Evolutionary conservation across 768 basidiomycete genomes (phyloP).

Genomic region (Tricholoma hemisulphureum): DNA sequence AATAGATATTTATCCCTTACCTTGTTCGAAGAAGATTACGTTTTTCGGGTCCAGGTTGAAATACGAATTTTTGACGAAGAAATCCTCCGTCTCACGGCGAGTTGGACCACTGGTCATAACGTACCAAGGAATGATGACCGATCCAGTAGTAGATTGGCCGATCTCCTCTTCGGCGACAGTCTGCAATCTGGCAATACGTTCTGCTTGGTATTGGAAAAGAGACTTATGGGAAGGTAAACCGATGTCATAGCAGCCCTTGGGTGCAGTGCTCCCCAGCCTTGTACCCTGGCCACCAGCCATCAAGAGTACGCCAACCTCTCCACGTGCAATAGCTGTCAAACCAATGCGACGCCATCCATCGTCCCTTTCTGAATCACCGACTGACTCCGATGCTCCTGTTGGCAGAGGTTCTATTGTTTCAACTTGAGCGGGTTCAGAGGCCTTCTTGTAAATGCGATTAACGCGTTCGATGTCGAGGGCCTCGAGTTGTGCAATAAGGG

Average conservation of each 20-base stretch:
- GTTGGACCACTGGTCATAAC: conserved; percentile 99
- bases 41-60: conserved; percentile 82
- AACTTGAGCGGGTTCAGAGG: conserved; percentile 55
- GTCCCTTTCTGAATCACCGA: conserved; percentile 53
- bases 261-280: conserved; percentile 84
- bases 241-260: conserved; percentile 99
- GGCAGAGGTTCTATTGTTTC: conserved; percentile 82
- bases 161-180: conserved; percentile 61
- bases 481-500: conserved; percentile 70
- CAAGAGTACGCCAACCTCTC: conserved; percentile 90
- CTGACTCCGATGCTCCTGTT: conserved; percentile 66
- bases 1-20: conserved; percentile 39
- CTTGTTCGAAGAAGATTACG: conserved; percentile 95
- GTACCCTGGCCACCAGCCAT: conserved; percentile 99
- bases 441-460: conserved; percentile 81
- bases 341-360: conserved; percentile 77
- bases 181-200: conserved; percentile 86
- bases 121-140: conserved; percentile 90
- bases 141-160: conserved; percentile 46
- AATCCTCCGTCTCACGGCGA: conserved; percentile 78
- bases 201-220: conserved; percentile 97
- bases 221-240: conserved; percentile 90
- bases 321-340: conserved; percentile 73
- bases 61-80: conserved; percentile 72
- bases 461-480: conserved; percentile 86